Evolutionary conservation across 495 filamentous ascomycete species (phyloP), one percentile per base, ranked within the genome.

Genomic region (Lophium mytilinum): DNA sequence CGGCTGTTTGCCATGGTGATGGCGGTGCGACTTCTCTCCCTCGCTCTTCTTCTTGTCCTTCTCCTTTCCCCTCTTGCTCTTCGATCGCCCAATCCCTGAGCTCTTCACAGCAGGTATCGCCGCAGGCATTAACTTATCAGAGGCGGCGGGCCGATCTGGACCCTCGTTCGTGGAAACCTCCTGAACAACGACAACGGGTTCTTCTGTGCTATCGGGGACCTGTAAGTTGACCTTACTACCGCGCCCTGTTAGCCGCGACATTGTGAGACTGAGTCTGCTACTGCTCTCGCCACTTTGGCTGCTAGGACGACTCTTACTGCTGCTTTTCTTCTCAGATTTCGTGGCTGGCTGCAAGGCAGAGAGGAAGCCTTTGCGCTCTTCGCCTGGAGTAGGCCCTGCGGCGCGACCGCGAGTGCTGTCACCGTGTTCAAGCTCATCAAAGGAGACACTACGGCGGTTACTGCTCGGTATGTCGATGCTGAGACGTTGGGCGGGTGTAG

Each of bases 261-360:
- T 79, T 0, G 83, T 83, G n/a, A 78, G 61, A 62, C 83, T 83
- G 30, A 88, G 76, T 50, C 85, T 71, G 39, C 76, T 82, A 47
- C 85, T 71, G 39, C 76, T 82, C 48, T 90, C 86, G 19, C 85
- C 84, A 7, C 76, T 73, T 57, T 87, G 82, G 61, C 85, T 88
- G 18, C 73, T 77, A 3, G 87, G 80, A 54, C 86, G 80, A 61
- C 85, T 88, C 60, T 64, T 64, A 50, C 79, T 84, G 49, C 71
- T 78, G 8, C 73, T 74, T 41, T 77, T 72, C 58, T 75, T 79
- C 42, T 68, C 76, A 36, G 78, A 75, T 45, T 77, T 80, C 12
- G 83, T 83, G 9, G 79, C 77, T 8, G 83, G 79, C 7, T 85
- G 76, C 34, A 83, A 84, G 30, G 81, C 70, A 0, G 53, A 51